Evolutionary conservation across 257 asterid genomes (phyloP).

Genomic region (Fraxinus americana): DNA sequence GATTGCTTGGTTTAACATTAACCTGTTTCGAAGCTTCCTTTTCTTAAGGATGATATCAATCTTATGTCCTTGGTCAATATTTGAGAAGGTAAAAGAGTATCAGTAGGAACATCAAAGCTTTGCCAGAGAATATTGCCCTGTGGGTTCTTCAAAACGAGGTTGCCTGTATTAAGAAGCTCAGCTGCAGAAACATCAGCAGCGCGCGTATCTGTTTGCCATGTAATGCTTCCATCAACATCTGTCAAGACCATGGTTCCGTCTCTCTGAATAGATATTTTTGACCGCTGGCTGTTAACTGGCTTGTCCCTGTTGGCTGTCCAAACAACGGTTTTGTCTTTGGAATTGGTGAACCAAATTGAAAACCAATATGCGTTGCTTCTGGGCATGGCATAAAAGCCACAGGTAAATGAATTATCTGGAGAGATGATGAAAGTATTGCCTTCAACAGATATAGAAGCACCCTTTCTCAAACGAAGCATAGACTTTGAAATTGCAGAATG

Average conservation of each 20-base stretch:
- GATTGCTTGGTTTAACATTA: too few relatives aligned
- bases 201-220: constrained; percentile 35
- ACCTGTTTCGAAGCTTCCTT: constrained; percentile 32
- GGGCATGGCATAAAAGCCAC: constrained; percentile 29
- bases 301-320: not conserved
- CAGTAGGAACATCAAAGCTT: constrained; percentile 39
- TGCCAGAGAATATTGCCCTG: constrained; percentile 32
- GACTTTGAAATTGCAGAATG: constrained; percentile 13
- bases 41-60: constrained; percentile 29
- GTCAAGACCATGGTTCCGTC: constrained; percentile 36
- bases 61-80: constrained; percentile 32
- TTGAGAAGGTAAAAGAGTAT: constrained; percentile 42
- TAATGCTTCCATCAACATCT: constrained; percentile 35
- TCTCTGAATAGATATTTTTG: constrained; percentile 21
- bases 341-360: constrained; percentile 41
- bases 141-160: constrained; percentile 28
- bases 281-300: constrained; percentile 15
- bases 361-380: constrained; percentile 37
- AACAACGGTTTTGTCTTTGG: constrained; percentile 17
- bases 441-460: constrained; percentile 33
- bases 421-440: constrained; percentile 29
- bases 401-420: constrained; percentile 33
- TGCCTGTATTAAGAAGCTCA: constrained; percentile 31
- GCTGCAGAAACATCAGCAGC: constrained; percentile 14
- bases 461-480: constrained; percentile 12